Evolutionary conservation across 2,329 filamentous ascomycete species (phyloP), one percentile per base, ranked within the genome.

Genomic region (Talaromyces sp.): DNA sequence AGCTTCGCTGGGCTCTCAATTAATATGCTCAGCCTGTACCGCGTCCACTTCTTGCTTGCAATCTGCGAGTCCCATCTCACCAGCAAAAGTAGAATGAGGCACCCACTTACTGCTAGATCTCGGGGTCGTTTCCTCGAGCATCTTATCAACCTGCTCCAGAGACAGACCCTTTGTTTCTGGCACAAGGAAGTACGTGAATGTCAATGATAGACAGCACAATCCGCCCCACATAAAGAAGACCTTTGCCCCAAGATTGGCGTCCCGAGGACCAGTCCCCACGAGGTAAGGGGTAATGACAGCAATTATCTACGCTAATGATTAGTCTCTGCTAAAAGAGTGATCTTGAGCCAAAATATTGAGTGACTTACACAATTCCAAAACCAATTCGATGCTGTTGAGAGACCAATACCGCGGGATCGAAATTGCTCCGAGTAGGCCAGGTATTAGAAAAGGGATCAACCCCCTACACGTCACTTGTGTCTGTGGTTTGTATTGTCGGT

Each of bases 151-250:
- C 75, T 96, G 85, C 75, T 96, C 92, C 28, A 96, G 84, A 0
- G 85, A 87, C 13, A 93, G 82, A 17, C 90, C 90, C 82, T 96
- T 96, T 61, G 92, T 96, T 80, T 95, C 92, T 72, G 93, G 93
- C 70, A 96, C 86, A 77, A 87, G 85, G 73, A 89, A 88, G 72
- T 85, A 89, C n/a, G 77, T 73, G 58, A 78, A 79, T 42, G 74
- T 55, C 63, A 78, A 76, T 65, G 81, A 84, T 65, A 84, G 71
- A 65, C 80, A 79, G 75, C 83, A 86, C 69, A 82, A 82, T 33
- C 77, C 77, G 57, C 81, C 82, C 82, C 82, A 85, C 70, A 85
- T 80, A 74, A 84, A 85, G 75, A 85, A 85, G 28, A 85, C 81
- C 67, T 82, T 82, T 64, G 80, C 78, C 62, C 79, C 75, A 4